Conservation (phyloP, 306 rosid genomes). For the Glycine latifolia region DNA sequence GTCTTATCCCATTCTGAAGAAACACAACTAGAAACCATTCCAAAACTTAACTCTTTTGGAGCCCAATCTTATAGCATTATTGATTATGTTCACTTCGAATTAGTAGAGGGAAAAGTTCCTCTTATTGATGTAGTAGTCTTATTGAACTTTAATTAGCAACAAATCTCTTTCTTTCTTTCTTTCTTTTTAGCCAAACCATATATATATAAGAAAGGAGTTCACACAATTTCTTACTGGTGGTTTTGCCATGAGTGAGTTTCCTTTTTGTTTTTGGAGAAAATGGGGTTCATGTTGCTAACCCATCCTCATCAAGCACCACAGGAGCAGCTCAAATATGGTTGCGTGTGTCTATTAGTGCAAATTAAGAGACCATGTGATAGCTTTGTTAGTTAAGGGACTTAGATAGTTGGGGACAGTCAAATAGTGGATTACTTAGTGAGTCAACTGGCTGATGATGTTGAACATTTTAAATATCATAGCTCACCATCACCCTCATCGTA, state of each 20-base stretch:
- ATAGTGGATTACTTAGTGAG: too few relatives aligned
- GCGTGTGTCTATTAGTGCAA: too few relatives aligned
- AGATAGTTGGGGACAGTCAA: too few relatives aligned
- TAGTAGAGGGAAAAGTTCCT: constrained; percentile 40
- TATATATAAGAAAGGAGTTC: not conserved
- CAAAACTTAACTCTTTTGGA: constrained; percentile 40
- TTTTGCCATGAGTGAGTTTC: constrained; percentile 53
- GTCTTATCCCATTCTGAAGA: too few relatives aligned
- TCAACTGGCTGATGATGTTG: too few relatives aligned
- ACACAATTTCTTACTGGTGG: not conserved
- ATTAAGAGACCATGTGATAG: too few relatives aligned
- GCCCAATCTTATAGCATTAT: constrained; percentile 33
- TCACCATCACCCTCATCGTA: too few relatives aligned
- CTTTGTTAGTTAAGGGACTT: too few relatives aligned
- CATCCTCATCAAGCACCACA: constrained; percentile 60
- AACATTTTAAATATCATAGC: too few relatives aligned
- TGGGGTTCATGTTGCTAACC: constrained; percentile 81
- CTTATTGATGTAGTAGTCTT: too few relatives aligned
- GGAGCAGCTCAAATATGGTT: constrained; percentile 73
- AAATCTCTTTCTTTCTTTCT: not conserved
- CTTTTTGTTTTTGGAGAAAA: too few relatives aligned
- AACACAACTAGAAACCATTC: constrained; percentile 19
- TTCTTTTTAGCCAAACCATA: too few relatives aligned
- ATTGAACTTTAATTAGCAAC: not conserved
- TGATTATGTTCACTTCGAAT: constrained; percentile 31